These are phyloP conservation scores for Penicillium chermesinum DNA, from an alignment of 495 filamentous ascomycete genomes.

Conservation along the genomic window DNA sequence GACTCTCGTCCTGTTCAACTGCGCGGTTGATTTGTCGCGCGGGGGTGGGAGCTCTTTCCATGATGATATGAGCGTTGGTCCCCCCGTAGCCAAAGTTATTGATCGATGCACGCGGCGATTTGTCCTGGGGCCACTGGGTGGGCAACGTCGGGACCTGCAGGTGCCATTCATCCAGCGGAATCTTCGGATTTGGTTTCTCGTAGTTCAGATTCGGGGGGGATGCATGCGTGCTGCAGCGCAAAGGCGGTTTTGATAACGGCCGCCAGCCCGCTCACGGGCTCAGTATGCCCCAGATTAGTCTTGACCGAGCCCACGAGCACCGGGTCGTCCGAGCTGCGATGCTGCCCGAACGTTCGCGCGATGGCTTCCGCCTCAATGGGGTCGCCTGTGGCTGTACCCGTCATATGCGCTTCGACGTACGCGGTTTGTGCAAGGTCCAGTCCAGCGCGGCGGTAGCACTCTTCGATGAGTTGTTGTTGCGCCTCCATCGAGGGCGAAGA, in stretches of 20 bases:
- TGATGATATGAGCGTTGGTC: conserved; percentile 54
- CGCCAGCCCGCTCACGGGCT: conserved; percentile 51
- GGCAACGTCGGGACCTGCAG: neutral
- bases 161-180: neutral
- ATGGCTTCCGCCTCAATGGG: conserved; percentile 52
- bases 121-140: neutral
- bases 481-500: neutral
- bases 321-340: neutral
- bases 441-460: conserved; percentile 20
- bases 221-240: conserved; percentile 38
- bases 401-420: conserved; percentile 36
- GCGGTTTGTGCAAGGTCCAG: conserved; percentile 4
- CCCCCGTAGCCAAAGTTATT: conserved; percentile 59
- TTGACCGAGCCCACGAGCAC: conserved; percentile 46
- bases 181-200: conserved; percentile 35
- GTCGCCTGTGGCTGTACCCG: conserved; percentile 50
- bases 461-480: conserved; percentile 13
- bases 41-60: conserved; percentile 48
- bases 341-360: neutral
- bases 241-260: conserved; percentile 50
- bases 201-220: conserved; percentile 54
- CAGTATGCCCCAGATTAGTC: conserved; percentile 46
- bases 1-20: neutral
- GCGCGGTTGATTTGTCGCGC: neutral
- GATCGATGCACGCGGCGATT: neutral